Conservation (phyloP, 1,284 basidiomycete species). For the Cutaneotrichosporon spelunceum region DNA sequence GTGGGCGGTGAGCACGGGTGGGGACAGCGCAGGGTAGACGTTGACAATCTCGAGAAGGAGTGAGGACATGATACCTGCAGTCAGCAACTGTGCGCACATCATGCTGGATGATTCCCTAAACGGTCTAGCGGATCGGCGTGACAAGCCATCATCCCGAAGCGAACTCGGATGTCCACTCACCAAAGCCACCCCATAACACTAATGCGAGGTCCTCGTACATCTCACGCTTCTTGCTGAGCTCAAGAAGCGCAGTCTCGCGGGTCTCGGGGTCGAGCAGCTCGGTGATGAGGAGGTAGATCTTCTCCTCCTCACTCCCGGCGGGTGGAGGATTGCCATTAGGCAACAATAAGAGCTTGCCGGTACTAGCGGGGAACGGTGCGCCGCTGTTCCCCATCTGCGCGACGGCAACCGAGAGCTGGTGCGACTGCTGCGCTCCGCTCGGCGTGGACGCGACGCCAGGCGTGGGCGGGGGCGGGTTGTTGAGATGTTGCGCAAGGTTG, state of each 20-base stretch:
- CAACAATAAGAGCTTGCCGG: constrained; percentile 47
- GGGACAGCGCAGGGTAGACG: constrained; percentile 93
- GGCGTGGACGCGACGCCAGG: neutral
- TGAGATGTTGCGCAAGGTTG: constrained; percentile 49
- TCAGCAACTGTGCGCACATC: constrained; percentile 6
- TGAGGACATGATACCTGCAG: constrained; percentile 92
- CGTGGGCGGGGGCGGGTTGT: constrained; percentile 46
- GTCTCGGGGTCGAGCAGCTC: constrained; percentile 57
- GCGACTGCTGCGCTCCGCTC: neutral
- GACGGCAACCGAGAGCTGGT: constrained; percentile 5
- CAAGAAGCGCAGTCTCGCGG: constrained; percentile 83
- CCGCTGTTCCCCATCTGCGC: constrained; percentile 11
- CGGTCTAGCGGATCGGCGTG: neutral
- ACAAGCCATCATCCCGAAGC: neutral
- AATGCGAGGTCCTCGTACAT: constrained; percentile 98
- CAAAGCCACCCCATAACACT: constrained; percentile 98
- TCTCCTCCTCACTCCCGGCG: constrained; percentile 54
- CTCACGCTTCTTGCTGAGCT: constrained; percentile 98
- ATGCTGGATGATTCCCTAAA: neutral
- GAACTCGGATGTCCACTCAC: constrained; percentile 55
- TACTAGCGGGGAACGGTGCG: constrained; percentile 18
- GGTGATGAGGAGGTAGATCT: constrained; percentile 56
- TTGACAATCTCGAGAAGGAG: constrained; percentile 97
- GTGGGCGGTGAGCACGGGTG: constrained; percentile 94
- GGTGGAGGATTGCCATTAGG: constrained; percentile 47